Evolutionary conservation across 1,284 basidiomycete genomes (phyloP), one percentile per base, ranked within the genome.

Genomic region (Rhodotorula sp.): DNA sequence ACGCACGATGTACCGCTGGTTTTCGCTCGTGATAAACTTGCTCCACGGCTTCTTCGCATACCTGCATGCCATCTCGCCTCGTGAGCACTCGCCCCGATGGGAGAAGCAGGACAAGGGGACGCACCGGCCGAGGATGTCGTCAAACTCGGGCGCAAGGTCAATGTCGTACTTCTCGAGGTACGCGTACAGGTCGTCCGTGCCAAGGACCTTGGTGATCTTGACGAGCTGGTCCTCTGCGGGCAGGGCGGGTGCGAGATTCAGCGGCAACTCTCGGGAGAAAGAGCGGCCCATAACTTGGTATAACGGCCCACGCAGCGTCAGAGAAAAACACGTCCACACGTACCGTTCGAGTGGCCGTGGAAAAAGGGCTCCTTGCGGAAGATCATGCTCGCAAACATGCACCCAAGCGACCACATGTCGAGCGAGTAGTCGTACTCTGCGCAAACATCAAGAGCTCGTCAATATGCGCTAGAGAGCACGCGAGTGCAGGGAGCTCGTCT

Each of bases 311-410:
- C n/a, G n/a, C n/a, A n/a, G n/a, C n/a, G n/a, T n/a, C n/a, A 34
- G 44, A 17, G 27, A 41, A 34, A 12, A 36, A 44, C 27, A 29
- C 9, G 50, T 2, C 13, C 13, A 32, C 21, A 58, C 70, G 58
- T 22, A 61, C 66, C 61, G 61, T 83, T 98, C 95, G 62, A 63
- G 81, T 97, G 95, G 22, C 96, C 96, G 80, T 99, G 96, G 88
- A 99, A 99, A 86, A 99, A 97, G 22, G 96, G 96, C 81, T 99
- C 96, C 83, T 98, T 98, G 78, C 96, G 89, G 88, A 99, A 99
- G 81, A 99, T 99, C 94, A 98, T 97, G 34, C 91, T 94, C 29
- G 94, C 94, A 82, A 97, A 97, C 95, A 97, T 98, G 83, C 96
- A 98, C 22, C 96, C 96, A 79, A 93, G 89, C 83, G 92, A 95